These are phyloP conservation scores for Eremochloa ophiuroides DNA, from an alignment of 176 grass and related monocot species.

Conservation along the genomic window DNA sequence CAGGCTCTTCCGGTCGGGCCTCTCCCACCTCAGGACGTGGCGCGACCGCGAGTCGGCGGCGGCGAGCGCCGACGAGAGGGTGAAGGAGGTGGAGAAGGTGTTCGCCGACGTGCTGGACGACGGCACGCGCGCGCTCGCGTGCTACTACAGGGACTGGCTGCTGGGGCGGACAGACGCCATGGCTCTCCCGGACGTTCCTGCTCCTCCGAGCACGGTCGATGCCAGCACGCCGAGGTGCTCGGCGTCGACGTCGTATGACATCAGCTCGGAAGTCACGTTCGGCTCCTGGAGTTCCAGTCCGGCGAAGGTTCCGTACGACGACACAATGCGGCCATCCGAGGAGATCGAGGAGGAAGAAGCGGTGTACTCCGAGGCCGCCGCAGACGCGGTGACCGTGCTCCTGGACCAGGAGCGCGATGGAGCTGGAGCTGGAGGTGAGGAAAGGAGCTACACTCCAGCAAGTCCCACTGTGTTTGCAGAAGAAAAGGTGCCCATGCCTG, in stretches of 20 bases:
- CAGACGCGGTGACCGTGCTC: not conserved
- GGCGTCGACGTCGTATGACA: constrained; percentile 19
- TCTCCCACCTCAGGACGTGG: constrained; percentile 60
- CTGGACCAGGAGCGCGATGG: not conserved
- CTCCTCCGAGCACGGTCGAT: constrained; percentile 30
- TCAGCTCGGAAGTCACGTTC: constrained; percentile 32
- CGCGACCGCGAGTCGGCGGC: constrained; percentile 43
- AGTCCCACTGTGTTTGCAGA: not conserved
- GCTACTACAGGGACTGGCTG: constrained; percentile 91
- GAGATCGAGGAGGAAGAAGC: not conserved
- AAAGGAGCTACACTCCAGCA: not conserved
- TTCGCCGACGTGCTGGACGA: constrained; percentile 47
- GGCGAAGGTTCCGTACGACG: not conserved
- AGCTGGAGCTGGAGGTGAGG: not conserved
- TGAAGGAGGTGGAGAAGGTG: constrained; percentile 33
- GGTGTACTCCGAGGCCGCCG: not conserved
- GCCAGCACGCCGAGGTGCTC: not conserved
- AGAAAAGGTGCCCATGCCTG: constrained; percentile 5
- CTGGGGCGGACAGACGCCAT: constrained; percentile 39
- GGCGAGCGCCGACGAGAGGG: constrained; percentile 2
- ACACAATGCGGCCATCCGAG: not conserved
- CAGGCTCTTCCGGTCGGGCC: constrained; percentile 42
- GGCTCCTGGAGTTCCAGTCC: constrained; percentile 30
- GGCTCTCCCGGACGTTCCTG: constrained; percentile 32
- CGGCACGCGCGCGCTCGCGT: constrained; percentile 50